Evolutionary conservation across 495 filamentous ascomycete species (phyloP), one percentile per base, ranked within the genome.

Genomic region (Parachaetomium inaequale): DNA sequence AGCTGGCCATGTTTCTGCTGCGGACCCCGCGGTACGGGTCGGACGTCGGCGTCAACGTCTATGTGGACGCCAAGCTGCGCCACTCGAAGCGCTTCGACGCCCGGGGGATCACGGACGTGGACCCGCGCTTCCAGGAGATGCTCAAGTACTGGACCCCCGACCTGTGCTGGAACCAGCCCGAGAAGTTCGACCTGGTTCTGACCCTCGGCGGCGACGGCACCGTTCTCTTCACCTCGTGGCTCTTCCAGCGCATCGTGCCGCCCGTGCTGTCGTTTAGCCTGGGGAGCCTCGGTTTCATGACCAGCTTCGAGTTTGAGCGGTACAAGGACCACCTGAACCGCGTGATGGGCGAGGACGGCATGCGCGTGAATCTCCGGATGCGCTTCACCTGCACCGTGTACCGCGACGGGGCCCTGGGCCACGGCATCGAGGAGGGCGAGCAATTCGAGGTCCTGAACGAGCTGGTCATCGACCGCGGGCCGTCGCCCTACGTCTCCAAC

Each of bases 381-480:
- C 89, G 94, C 58, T 98, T 98, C 76, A 97, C 93, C 36, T 96
- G 93, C 75, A 96, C 92, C 7, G 90, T 96, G 25, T 96, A 88
- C 77, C 87, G 91, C n/a, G 72, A 79, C 50, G 75, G 75, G n/a
- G 66, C 72, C 2, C 58, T 55, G 1, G 77, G 74, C 25, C 68
- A 74, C 43, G 83, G 87, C 7, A 79, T 90, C 59, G 84, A 88
- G 63, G 87, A 90, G 68, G 84, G 84, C 26, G 92, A 96, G 74
- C 91, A 93, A 66, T 96, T 95, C 63, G 92, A 96, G 72, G 92
- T 98, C 14, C 84, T 98, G 49, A 98, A 98, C 75, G 94, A 98
- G 76, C 84, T 98, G 23, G 93, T 98, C 67, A 96, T 98, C 68
- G 94, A 98, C 75, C 88, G 94, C 32, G 94, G 94, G 55, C 93